These are phyloP conservation scores for Daedalea quercina DNA, from an alignment of 768 basidiomycete species.

Conservation along the genomic window DNA sequence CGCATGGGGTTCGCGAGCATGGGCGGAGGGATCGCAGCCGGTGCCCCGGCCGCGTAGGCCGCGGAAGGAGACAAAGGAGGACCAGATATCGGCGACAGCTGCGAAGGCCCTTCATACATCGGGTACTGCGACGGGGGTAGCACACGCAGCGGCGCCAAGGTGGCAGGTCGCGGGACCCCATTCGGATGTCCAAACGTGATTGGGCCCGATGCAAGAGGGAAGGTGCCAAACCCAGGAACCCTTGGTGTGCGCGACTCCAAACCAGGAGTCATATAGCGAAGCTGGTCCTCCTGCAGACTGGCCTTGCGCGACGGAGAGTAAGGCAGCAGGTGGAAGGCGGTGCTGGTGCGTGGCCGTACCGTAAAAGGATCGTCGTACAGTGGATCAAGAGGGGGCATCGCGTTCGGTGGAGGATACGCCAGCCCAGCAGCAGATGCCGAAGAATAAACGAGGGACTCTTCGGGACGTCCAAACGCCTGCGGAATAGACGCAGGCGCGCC, in stretches of 20 bases:
- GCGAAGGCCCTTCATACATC: background rate
- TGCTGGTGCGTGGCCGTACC: conserved; percentile 32
- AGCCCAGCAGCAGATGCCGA: conserved; percentile 13
- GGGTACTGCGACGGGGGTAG: conserved; percentile 4
- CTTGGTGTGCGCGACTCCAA: conserved; percentile 1
- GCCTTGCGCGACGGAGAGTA: conserved; percentile 24
- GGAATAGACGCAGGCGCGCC: conserved; percentile 22
- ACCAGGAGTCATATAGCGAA: conserved; percentile 33
- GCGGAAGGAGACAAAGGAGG: conserved; percentile 3
- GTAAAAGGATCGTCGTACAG: conserved; percentile 21
- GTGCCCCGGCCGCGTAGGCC: background rate
- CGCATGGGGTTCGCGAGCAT: conserved; percentile 8
- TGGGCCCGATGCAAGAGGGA: background rate
- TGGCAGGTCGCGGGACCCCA: conserved; percentile 2
- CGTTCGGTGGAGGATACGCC: conserved; percentile 1
- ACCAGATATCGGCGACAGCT: conserved; percentile 1
- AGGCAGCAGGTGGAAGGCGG: conserved; percentile 20
- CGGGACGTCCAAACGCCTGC: conserved; percentile 15
- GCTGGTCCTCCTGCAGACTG: conserved; percentile 47
- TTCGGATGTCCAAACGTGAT: background rate
- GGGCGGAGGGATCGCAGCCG: background rate
- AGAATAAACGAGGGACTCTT: conserved; percentile 30
- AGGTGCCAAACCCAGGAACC: background rate
- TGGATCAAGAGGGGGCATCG: conserved; percentile 5
- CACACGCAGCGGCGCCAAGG: conserved; percentile 6